These are phyloP conservation scores for Exophiala sideris DNA, from an alignment of 2,329 filamentous ascomycete species.

Conservation along the genomic window DNA sequence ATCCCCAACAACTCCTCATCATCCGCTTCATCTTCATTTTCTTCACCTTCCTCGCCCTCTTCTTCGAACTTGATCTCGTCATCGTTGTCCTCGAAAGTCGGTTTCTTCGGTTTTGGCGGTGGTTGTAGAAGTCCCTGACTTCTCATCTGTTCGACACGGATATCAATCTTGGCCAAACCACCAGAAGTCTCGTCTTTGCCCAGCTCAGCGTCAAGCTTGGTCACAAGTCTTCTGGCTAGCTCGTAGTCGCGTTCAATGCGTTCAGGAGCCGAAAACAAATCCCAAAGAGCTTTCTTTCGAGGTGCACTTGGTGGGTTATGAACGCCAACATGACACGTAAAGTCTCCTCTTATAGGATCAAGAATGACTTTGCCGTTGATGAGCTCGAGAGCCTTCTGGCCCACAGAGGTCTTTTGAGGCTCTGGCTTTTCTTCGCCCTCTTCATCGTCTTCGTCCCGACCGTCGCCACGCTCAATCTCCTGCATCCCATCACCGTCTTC, in stretches of 20 bases:
- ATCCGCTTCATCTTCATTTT: constrained; percentile 75
- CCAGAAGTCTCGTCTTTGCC: constrained; percentile 65
- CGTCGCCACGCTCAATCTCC: constrained; percentile 65
- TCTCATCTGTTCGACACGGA: constrained; percentile 77
- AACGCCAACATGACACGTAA: constrained; percentile 94
- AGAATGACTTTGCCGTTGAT: constrained; percentile 97
- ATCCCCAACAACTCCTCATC: constrained; percentile 84
- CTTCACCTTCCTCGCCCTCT: constrained; percentile 76
- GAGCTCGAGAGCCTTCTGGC: constrained; percentile 85
- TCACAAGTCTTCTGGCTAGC: constrained; percentile 75
- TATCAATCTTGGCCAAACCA: constrained; percentile 75
- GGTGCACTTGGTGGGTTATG: constrained; percentile 84
- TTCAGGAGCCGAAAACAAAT: constrained; percentile 91
- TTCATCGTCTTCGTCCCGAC: constrained; percentile 68
- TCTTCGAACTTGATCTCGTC: constrained; percentile 55
- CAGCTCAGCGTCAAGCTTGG: constrained; percentile 80
- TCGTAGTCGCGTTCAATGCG: constrained; percentile 86
- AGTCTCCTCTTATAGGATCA: constrained; percentile 89
- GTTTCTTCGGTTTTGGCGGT: constrained; percentile 51
- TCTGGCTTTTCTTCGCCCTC: constrained; percentile 51
- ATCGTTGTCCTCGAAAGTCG: constrained; percentile 45
- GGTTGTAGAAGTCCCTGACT: constrained; percentile 74
- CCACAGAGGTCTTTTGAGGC: constrained; percentile 47
- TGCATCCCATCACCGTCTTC: constrained; percentile 49
- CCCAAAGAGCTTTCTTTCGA: constrained; percentile 93